phyloP scores from a whole-genome alignment of 2,329 filamentous ascomycete species.

The Tothia fuscella region DNA sequence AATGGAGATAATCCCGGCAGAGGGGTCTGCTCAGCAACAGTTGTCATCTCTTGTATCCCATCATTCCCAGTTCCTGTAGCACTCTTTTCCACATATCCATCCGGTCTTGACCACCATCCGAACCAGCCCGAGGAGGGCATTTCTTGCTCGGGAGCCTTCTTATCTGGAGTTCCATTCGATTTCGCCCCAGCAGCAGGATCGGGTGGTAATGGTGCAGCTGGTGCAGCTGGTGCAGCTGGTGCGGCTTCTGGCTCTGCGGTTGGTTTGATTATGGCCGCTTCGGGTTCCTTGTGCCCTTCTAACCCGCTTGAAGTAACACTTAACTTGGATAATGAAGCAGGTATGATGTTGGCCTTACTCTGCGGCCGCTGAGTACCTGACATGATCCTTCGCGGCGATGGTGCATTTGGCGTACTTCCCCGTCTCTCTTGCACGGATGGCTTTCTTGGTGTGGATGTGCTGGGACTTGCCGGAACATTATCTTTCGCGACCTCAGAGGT shows the following conservation, averaged over 20 bases:
- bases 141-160: conserved; percentile 8
- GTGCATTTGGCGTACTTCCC: neutral
- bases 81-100: conserved; percentile 25
- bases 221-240: conserved; percentile 13
- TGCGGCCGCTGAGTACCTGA: conserved; percentile 30
- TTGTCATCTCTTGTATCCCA: conserved; percentile 8
- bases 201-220: conserved; percentile 32
- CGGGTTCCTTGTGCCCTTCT: conserved; percentile 12
- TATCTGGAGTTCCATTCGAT: conserved; percentile 7
- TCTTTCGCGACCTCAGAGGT: conserved; percentile 35
- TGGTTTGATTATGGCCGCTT: conserved; percentile 10
- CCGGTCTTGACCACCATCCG: conserved; percentile 39
- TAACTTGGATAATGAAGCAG: conserved; percentile 34
- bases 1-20: conserved; percentile 1
- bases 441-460: conserved; percentile 31
- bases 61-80: conserved; percentile 14
- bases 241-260: neutral
- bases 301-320: conserved; percentile 28
- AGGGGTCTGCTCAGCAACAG: conserved; percentile 5
- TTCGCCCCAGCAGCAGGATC: conserved; percentile 20
- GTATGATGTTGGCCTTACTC: conserved; percentile 33
- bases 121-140: conserved; percentile 27
- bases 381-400: conserved; percentile 15
- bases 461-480: conserved; percentile 32
- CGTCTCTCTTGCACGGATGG: conserved; percentile 17